These are phyloP conservation scores for Barnettozyma sucrosica DNA, from an alignment of 805 yeast genomes.

Conservation along the genomic window DNA sequence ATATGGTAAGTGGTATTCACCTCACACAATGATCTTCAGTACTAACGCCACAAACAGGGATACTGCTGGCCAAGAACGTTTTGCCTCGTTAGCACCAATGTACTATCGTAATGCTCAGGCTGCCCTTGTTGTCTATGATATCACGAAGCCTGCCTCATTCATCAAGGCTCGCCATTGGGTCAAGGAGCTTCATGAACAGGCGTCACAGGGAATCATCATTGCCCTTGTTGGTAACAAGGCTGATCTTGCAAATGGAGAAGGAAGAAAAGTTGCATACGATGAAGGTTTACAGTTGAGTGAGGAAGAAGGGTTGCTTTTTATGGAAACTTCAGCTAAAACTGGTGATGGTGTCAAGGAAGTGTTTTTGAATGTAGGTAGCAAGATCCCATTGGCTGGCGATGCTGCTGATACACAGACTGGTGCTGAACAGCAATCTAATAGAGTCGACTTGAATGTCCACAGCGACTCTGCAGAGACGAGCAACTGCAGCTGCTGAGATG, in stretches of 20 bases:
- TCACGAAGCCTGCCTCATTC: conserved; percentile 91
- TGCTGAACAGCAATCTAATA: conserved; percentile 13
- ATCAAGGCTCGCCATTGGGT: conserved; percentile 98
- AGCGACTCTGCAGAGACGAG: conserved; percentile 26
- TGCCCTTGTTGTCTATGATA: conserved; percentile 91
- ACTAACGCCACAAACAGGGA: conserved; percentile 38
- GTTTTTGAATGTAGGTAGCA: conserved; percentile 81
- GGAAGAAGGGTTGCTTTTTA: conserved; percentile 85
- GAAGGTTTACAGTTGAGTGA: conserved; percentile 87
- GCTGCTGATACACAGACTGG: conserved; percentile 24
- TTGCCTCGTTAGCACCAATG: conserved; percentile 95
- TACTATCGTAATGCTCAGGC: conserved; percentile 97
- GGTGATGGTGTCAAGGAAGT: conserved; percentile 87
- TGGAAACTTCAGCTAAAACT: conserved; percentile 93
- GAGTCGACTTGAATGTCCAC: conserved; percentile 30
- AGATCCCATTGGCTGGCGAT: conserved; percentile 52
- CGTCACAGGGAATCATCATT: conserved; percentile 83
- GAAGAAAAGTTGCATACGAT: conserved; percentile 74
- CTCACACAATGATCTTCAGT: background rate
- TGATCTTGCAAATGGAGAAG: conserved; percentile 59
- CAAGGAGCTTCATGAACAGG: conserved; percentile 91
- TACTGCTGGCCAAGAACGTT: conserved; percentile 97
- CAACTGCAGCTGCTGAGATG: conserved; percentile 29
- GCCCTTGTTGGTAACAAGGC: conserved; percentile 92
- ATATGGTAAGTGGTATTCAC: conserved; percentile 48